Percentiles rank a stretch among this genome's conserved stretches.
Conservation (phyloP, 805 yeast species). For the Candida andamanensis region DNA sequence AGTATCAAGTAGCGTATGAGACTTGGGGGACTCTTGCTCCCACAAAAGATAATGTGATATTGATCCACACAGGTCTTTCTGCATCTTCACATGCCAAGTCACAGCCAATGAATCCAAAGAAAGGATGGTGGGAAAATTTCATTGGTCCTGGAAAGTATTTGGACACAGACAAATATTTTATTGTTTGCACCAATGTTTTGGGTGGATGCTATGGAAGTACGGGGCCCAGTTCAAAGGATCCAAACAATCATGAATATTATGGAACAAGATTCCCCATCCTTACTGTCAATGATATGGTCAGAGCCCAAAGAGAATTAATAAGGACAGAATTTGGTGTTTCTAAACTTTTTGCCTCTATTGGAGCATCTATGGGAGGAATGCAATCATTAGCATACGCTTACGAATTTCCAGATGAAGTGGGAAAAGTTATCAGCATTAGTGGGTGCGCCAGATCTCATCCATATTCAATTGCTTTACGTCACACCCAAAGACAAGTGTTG, state of each 20-base stretch:
- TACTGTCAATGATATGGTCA: constrained; percentile 83
- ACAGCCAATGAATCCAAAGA: constrained; percentile 57
- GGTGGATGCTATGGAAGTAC: constrained; percentile 97
- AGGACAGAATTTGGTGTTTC: constrained; percentile 55
- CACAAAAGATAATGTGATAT: constrained; percentile 62
- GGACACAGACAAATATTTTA: constrained; percentile 77
- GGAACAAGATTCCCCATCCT: constrained; percentile 87
- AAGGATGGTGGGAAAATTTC: constrained; percentile 96
- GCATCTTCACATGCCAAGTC: constrained; percentile 94
- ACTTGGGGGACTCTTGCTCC: constrained; percentile 78
- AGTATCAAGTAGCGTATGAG: constrained; percentile 83
- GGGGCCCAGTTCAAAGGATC: constrained; percentile 81
- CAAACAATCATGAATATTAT: constrained; percentile 59
- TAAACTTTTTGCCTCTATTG: constrained; percentile 73
- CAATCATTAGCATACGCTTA: constrained; percentile 84
- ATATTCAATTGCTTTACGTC: constrained; percentile 88
- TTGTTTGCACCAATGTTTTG: constrained; percentile 84
- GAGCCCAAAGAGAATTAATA: constrained; percentile 76
- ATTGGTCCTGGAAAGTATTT: constrained; percentile 78
- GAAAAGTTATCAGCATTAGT: constrained; percentile 70
- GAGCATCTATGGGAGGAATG: constrained; percentile 99
- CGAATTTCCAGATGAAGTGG: constrained; percentile 75
- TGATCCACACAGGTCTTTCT: constrained; percentile 85
- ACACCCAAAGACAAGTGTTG: constrained; percentile 85
- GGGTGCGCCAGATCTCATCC: constrained; percentile 96